These are phyloP conservation scores for Crucihimalaya himalaica DNA, from an alignment of 345 rosid species.

Conservation along the genomic window DNA sequence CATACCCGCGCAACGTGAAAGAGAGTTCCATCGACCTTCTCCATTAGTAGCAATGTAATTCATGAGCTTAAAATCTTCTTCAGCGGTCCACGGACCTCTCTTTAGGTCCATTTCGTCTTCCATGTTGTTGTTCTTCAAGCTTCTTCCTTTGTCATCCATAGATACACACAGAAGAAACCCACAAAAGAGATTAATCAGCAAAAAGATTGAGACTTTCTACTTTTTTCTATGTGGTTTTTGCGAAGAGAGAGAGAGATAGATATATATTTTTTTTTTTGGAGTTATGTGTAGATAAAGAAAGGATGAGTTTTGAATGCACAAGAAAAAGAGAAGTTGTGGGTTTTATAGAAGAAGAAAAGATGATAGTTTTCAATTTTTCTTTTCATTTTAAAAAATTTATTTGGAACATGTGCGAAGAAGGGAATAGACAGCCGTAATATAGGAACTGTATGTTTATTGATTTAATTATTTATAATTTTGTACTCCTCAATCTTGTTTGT, in stretches of 20 bases:
- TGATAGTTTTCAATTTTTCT: constrained; percentile 41
- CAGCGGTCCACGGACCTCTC: constrained; percentile 92
- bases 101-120: constrained; percentile 67
- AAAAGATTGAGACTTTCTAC: constrained; percentile 21
- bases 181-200: constrained; percentile 39
- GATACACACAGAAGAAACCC: constrained; percentile 34
- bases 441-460: constrained; percentile 30
- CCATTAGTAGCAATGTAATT: constrained; percentile 81
- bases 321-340: constrained; percentile 43
- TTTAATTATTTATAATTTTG: constrained; percentile 6
- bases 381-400: constrained; percentile 19
- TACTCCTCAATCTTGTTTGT: constrained; percentile 15
- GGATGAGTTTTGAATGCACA: constrained; percentile 38
- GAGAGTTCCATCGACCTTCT: constrained; percentile 95
- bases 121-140: constrained; percentile 36
- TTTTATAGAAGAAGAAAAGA: constrained; percentile 49
- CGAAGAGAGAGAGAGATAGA: constrained; percentile 16
- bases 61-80: constrained; percentile 84
- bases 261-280: constrained; percentile 16
- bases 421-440: constrained; percentile 41
- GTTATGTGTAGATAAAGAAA: constrained; percentile 33
- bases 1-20: constrained; percentile 82
- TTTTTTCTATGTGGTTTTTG: constrained; percentile 20
- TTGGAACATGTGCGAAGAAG: constrained; percentile 42
- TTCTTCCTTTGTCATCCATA: constrained; percentile 57